These are phyloP conservation scores for Pseudonitzschia multistriata DNA, from an alignment of 108 stramenopile species.

Conservation along the genomic window DNA sequence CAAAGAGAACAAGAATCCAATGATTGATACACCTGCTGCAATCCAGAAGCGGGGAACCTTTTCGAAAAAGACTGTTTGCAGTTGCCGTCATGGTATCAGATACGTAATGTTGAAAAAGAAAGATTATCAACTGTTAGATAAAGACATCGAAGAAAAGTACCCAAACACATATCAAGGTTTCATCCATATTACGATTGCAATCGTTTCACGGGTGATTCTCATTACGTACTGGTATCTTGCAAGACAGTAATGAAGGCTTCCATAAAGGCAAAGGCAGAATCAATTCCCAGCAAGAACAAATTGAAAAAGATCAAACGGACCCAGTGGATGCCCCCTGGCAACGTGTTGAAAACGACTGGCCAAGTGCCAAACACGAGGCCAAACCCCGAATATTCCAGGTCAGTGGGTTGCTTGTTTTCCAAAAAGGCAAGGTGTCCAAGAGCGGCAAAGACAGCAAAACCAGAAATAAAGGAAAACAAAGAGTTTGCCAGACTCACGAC, in stretches of 20 bases:
- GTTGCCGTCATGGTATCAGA: not conserved
- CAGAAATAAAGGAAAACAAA: slow-evolving; percentile 54
- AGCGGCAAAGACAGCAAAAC: slow-evolving; percentile 70
- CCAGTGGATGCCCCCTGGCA: slow-evolving; percentile 54
- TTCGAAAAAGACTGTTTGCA: not conserved
- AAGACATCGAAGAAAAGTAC: too few relatives aligned
- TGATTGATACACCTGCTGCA: slow-evolving; percentile 20
- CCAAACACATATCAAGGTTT: too few relatives aligned
- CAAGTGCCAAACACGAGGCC: slow-evolving; percentile 58
- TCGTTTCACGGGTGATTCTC: too few relatives aligned
- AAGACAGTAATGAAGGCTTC: slow-evolving; percentile 18
- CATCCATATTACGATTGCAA: too few relatives aligned
- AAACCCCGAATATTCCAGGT: slow-evolving; percentile 34
- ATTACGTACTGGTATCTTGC: slow-evolving; percentile 11
- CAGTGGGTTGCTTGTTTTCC: slow-evolving; percentile 20
- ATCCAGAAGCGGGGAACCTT: slow-evolving; percentile 26
- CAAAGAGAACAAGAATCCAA: slow-evolving; percentile 35
- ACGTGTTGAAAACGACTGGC: slow-evolving; percentile 55
- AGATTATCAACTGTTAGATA: too few relatives aligned
- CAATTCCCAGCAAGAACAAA: slow-evolving; percentile 61
- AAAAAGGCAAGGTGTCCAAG: slow-evolving; percentile 51
- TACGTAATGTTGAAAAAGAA: not conserved
- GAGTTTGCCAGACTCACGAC: slow-evolving; percentile 51
- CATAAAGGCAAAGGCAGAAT: slow-evolving; percentile 55
- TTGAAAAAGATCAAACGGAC: slow-evolving; percentile 55